Evolutionary conservation across 345 rosid genomes (phyloP).

Genomic region (Syzygium grande): DNA sequence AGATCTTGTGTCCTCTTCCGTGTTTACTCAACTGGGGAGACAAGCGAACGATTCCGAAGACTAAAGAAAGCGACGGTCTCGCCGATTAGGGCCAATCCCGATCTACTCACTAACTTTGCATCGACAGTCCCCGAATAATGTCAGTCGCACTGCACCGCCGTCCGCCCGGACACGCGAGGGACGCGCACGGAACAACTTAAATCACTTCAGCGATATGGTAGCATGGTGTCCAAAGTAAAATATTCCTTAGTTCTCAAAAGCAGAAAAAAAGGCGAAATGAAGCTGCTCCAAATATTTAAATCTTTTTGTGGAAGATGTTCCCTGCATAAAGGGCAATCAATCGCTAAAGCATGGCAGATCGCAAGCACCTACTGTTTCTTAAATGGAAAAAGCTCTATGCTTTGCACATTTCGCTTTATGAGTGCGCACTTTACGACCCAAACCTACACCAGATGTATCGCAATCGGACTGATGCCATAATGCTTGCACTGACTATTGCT

Average conservation of each 20-base stretch:
- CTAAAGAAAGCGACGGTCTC: neutral
- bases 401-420: neutral
- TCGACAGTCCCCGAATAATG: neutral
- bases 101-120: neutral
- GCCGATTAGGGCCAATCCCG: neutral
- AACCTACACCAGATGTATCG: neutral
- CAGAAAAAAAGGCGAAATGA: neutral
- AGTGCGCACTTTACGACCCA: neutral
- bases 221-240: accelerated
- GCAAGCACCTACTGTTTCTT: neutral
- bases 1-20: neutral
- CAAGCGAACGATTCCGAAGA: neutral
- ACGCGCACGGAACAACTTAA: neutral
- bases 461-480: neutral
- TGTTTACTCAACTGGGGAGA: neutral
- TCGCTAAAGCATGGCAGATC: neutral
- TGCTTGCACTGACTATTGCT: neutral
- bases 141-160: neutral
- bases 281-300: neutral
- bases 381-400: neutral
- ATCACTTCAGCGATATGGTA: neutral
- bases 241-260: neutral
- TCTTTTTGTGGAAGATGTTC: neutral
- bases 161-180: neutral
- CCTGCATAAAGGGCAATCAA: neutral